phyloP scores from a whole-genome alignment of 2,329 filamentous ascomycete genomes.

The Fusarium sp. region DNA sequence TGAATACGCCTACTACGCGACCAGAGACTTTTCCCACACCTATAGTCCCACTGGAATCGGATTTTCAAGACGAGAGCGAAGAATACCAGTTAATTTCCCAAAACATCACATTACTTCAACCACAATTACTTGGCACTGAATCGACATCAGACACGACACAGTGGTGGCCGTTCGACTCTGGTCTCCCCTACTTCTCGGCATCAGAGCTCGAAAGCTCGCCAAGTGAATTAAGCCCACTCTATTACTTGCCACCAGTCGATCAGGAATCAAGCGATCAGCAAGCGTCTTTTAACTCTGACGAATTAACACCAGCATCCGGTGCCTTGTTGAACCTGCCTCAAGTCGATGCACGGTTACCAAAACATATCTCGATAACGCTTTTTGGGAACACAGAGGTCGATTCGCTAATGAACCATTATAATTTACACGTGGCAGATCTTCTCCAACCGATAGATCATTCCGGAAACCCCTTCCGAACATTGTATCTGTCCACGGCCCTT shows the following conservation, averaged over 20 bases:
- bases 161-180: background rate
- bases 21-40: background rate
- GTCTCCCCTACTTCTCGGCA: too few relatives aligned
- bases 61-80: background rate
- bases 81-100: background rate
- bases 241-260: too few relatives aligned
- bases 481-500: slow-evolving; percentile 20
- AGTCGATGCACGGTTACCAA: background rate
- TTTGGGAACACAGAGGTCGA: background rate
- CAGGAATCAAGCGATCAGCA: background rate
- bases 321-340: background rate
- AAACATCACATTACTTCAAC: background rate
- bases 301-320: background rate
- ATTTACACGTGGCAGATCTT: slow-evolving; percentile 20
- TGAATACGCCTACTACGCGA: background rate
- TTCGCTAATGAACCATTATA: slow-evolving; percentile 21
- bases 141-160: background rate
- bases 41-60: background rate
- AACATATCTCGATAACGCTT: background rate
- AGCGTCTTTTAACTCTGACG: background rate
- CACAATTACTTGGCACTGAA: background rate
- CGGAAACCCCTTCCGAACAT: slow-evolving; percentile 18
- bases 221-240: background rate
- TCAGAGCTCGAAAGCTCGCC: background rate
- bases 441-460: slow-evolving; percentile 19